Conservation (phyloP, 2,329 filamentous ascomycete genomes). For the Pseudopyricularia cyperi region DNA sequence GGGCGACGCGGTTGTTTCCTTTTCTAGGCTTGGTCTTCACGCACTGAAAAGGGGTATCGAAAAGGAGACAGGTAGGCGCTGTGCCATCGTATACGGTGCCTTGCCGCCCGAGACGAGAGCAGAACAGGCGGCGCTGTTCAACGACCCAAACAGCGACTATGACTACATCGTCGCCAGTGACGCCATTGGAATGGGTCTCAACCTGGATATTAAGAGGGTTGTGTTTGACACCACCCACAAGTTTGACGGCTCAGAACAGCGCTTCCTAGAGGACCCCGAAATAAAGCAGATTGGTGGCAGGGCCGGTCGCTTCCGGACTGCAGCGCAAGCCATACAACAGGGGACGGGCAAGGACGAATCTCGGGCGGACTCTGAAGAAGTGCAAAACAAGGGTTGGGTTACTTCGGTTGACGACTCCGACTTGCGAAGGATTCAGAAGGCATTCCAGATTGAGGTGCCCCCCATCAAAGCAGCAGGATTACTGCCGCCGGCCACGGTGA, state of each 20-base stretch:
- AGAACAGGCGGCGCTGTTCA: slow-evolving; percentile 85
- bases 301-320: slow-evolving; percentile 74
- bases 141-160: slow-evolving; percentile 89
- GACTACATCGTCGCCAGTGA: slow-evolving; percentile 69
- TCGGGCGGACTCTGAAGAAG: slow-evolving; percentile 4
- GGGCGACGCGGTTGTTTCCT: slow-evolving; percentile 82
- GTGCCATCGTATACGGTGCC: slow-evolving; percentile 85
- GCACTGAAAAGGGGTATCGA: slow-evolving; percentile 69
- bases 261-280: slow-evolving; percentile 56
- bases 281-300: slow-evolving; percentile 92
- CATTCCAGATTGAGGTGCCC: slow-evolving; percentile 50
- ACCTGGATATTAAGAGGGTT: slow-evolving; percentile 81
- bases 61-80: slow-evolving; percentile 58
- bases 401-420: slow-evolving; percentile 66
- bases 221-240: slow-evolving; percentile 74
- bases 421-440: slow-evolving; percentile 44
- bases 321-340: slow-evolving; percentile 35
- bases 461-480: slow-evolving; percentile 62
- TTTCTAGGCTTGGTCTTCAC: slow-evolving; percentile 74
- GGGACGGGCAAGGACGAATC: background rate
- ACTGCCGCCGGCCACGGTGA: slow-evolving; percentile 53
- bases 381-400: slow-evolving; percentile 47
- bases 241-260: slow-evolving; percentile 45
- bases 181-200: slow-evolving; percentile 94
- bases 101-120: slow-evolving; percentile 87